phyloP scores from a whole-genome alignment of 495 filamentous ascomycete species.

The Corynascus novoguineensis region DNA sequence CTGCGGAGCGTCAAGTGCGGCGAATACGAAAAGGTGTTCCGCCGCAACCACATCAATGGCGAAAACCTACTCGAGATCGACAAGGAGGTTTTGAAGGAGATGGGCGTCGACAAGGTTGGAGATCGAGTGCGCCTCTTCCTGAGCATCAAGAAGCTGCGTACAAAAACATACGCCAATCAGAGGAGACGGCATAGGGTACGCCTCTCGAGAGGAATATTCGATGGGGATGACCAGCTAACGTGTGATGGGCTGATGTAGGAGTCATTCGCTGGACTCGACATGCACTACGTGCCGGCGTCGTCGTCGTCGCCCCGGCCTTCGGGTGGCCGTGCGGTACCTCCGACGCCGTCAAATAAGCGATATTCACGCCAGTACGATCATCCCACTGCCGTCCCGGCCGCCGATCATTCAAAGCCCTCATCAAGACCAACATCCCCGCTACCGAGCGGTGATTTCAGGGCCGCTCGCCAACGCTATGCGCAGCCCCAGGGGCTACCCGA shows the following conservation, averaged over 20 bases:
- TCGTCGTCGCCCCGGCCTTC: conserved; percentile 63
- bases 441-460: conserved; percentile 48
- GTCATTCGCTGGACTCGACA: conserved; percentile 67
- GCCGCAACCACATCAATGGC: conserved; percentile 91
- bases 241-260: conserved; percentile 27
- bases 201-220: conserved; percentile 28
- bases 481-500: conserved; percentile 36
- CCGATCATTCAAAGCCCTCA: conserved; percentile 47
- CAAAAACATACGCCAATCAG: conserved; percentile 73
- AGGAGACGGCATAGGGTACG: conserved; percentile 83
- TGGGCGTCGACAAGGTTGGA: conserved; percentile 97
- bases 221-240: conserved; percentile 14
- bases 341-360: conserved; percentile 60
- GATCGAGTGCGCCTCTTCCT: conserved; percentile 93
- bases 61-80: conserved; percentile 96
- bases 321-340: conserved; percentile 41
- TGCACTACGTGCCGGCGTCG: conserved; percentile 56
- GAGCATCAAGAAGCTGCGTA: conserved; percentile 86
- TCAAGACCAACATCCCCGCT: conserved; percentile 71
- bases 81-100: conserved; percentile 91
- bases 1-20: conserved; percentile 82
- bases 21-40: conserved; percentile 89
- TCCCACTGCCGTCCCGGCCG: conserved; percentile 30
- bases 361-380: conserved; percentile 64
- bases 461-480: conserved; percentile 35